phyloP scores from a whole-genome alignment of 208 protist genomes.

The Novymonas esmeraldas region DNA sequence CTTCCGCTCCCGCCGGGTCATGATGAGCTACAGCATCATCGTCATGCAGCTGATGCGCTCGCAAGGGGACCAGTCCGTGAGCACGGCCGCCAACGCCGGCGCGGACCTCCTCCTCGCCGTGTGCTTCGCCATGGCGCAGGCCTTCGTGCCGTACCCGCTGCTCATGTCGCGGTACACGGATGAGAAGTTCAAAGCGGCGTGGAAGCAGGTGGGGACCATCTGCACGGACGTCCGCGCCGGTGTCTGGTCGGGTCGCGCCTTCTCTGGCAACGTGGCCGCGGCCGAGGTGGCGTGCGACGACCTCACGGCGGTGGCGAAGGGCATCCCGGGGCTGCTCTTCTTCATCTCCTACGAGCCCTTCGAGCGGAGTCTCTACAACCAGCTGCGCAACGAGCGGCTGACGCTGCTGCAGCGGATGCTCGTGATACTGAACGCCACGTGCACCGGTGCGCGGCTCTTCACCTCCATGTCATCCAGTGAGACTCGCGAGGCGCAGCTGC shows the following conservation, averaged over 20 bases:
- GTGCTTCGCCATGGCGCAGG: slow-evolving; percentile 40
- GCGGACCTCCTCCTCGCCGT: slow-evolving; percentile 40
- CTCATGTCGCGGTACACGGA: slow-evolving; percentile 38
- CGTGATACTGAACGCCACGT: slow-evolving; percentile 44
- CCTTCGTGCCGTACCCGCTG: slow-evolving; percentile 44
- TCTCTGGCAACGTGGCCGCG: slow-evolving; percentile 30
- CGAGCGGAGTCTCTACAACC: slow-evolving; percentile 43
- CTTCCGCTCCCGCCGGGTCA: slow-evolving; percentile 30
- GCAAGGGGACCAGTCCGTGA: not conserved
- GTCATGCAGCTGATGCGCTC: slow-evolving; percentile 53
- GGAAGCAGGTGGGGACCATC: slow-evolving; percentile 36
- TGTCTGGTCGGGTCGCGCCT: slow-evolving; percentile 47
- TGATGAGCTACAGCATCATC: slow-evolving; percentile 45
- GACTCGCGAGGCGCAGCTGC: slow-evolving; percentile 20
- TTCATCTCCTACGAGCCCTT: slow-evolving; percentile 47
- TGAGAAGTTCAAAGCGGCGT: slow-evolving; percentile 28
- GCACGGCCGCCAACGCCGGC: slow-evolving; percentile 27
- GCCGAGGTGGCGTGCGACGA: slow-evolving; percentile 41
- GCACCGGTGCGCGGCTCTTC: slow-evolving; percentile 28
- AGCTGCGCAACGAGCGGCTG: slow-evolving; percentile 51
- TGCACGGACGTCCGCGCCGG: slow-evolving; percentile 27
- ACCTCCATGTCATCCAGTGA: slow-evolving; percentile 29
- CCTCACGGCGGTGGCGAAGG: slow-evolving; percentile 26
- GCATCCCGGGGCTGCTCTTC: slow-evolving; percentile 33
- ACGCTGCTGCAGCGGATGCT: slow-evolving; percentile 40